Evolutionary conservation across 306 rosid species (phyloP), one percentile per base, ranked within the genome.

Genomic region (Aeschynomene evenia): DNA sequence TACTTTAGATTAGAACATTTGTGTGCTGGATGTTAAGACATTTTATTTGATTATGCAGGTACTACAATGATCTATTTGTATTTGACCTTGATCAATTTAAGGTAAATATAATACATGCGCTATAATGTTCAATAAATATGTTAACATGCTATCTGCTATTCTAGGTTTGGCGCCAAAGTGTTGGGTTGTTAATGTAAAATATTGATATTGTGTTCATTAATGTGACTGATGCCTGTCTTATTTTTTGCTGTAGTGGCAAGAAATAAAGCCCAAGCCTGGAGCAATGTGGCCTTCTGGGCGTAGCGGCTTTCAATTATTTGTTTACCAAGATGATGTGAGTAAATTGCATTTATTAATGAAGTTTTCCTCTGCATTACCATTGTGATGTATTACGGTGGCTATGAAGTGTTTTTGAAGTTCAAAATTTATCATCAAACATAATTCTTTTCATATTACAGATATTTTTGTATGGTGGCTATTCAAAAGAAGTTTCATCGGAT

Each of bases 241-340:
- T 79, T 70, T 68, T 75, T 56, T 73, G 67, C 71, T 85, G 57
- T 26, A 94, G 98, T 94, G 98, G 98, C 97, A 88, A 87, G 98
- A 94, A 84, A 83, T 90, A 80, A 91, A 89, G 86, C 92, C 98
- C 33, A 78, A 80, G 80, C 98, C 95, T 40, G 98, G 98, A 73
- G 85, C 97, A 43, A 73, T 94, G 92, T 94, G 98, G 97, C 98
- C 98, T 50, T 84, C 86, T 85, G 96, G 86, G 43, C 88, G 98
- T 37, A 94, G 98, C 68, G 97, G 97, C 77, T 94, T 94, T 78
- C 97, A 94, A n/a, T 87, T 91, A 79, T 85, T 88, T 78, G 97
- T 87, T 62, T 68, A 84, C 84, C 97, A 94, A 82, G 98, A 91
- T 78, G 98, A 94, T 63, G 97, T 87, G 64, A 74, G 96, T 71